Evolutionary conservation across 2,329 filamentous ascomycete species (phyloP), one percentile per base, ranked within the genome.

Genomic region (Celoporthe dispersa): DNA sequence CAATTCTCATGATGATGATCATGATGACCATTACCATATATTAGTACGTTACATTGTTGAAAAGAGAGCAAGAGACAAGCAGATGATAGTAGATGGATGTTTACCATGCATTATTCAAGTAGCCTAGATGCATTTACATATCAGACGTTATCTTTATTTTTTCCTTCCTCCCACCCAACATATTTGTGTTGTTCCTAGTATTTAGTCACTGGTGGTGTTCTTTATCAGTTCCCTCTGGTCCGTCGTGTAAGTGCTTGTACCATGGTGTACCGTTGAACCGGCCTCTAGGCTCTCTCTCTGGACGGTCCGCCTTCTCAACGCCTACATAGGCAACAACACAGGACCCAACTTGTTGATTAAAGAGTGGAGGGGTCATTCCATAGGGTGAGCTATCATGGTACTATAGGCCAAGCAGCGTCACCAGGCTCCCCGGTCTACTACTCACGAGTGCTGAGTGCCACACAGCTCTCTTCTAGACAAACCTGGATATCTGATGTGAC

Each of bases 21-120:
- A 51, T 51, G 37, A 48, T 33, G 61, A 64, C 41, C 51, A 62
- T n/a, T n/a, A 60, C 31, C 31, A 60, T 22, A 9, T n/a, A n/a
- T 48, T 35, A 60, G 51, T 16, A 57, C 53, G 4, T 16, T 57
- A 57, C 14, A 19, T 57, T 3, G 2, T 31, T 16, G 11, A 28
- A 31, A 55, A 55, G 11, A 33, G 14, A 48, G 12, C n/a, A 39
- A 39, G 22, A 48, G 53, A 57, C 12, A 31, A 39, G 37, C 5
- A 51, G n/a, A 57, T 31, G 53, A 9, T 16, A 31, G 14, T 5
- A 55, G 53, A 33, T 12, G 28, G n/a, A 31, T 14, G 11, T n/a
- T n/a, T 48, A 48, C 2, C 19, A 48, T n/a, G 19, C 7, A 16
- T 8, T n/a, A 8, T n/a, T 48, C 3, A 48, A 48, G 41, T 44